phyloP scores from a whole-genome alignment of 1,284 basidiomycete species.

The Rhodotorula sp. region DNA sequence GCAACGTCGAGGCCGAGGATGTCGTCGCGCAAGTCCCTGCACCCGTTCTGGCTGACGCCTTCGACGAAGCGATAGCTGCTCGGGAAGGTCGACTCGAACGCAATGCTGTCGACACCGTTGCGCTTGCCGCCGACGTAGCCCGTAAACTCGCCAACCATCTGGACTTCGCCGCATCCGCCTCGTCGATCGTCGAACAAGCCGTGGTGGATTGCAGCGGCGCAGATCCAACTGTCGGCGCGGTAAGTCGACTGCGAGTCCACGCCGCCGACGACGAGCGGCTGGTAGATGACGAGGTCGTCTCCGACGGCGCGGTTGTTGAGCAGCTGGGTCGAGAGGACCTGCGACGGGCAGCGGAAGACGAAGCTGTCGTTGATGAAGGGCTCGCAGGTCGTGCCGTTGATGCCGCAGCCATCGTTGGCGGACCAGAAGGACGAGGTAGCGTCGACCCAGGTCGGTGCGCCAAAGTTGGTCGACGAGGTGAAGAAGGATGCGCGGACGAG shows the following conservation, averaged over 20 bases:
- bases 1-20: conserved; percentile 69
- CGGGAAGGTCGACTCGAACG: conserved; percentile 73
- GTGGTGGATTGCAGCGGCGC: conserved; percentile 73
- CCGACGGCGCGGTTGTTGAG: conserved; percentile 77
- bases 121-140: conserved; percentile 61
- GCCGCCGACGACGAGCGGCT: conserved; percentile 78
- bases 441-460: conserved; percentile 35
- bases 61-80: conserved; percentile 56
- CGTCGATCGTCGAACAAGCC: conserved; percentile 52
- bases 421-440: conserved; percentile 47
- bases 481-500: conserved; percentile 70
- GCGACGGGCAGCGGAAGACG: conserved; percentile 77
- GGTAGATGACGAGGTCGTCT: conserved; percentile 61
- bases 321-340: conserved; percentile 64
- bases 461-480: conserved; percentile 53
- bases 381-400: conserved; percentile 65
- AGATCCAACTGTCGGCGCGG: conserved; percentile 79
- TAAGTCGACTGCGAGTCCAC: conserved; percentile 61
- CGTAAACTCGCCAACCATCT: conserved; percentile 68
- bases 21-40: conserved; percentile 65
- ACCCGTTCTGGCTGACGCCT: conserved; percentile 54
- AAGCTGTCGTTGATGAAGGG: conserved; percentile 65
- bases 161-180: conserved; percentile 74
- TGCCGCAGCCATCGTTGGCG: conserved; percentile 58
- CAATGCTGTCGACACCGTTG: conserved; percentile 66